Evolutionary conservation across 2,329 filamentous ascomycete genomes (phyloP).

Genomic region (Fusarium cicatricum): DNA sequence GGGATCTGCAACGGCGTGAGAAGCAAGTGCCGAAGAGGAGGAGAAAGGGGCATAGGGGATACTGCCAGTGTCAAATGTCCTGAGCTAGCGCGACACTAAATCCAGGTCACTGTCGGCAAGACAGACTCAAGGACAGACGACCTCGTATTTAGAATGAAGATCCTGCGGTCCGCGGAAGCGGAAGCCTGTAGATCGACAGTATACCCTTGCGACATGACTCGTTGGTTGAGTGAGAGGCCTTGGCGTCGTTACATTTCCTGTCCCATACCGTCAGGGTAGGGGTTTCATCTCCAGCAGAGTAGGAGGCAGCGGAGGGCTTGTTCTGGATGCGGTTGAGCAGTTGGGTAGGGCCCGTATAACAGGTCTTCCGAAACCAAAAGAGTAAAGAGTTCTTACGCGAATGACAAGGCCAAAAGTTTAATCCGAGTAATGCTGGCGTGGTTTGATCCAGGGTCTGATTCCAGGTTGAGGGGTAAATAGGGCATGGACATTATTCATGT

Average conservation of each 20-base stretch:
- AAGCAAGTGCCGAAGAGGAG: too few relatives aligned
- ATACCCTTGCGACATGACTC: neutral
- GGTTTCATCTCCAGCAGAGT: neutral
- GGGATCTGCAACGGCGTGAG: neutral
- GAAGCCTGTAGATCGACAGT: slow-evolving; percentile 11
- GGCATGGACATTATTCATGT: too few relatives aligned
- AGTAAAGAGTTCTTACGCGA: neutral
- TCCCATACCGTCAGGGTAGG: neutral
- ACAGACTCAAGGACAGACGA: neutral
- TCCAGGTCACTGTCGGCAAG: neutral
- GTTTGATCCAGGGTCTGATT: too few relatives aligned
- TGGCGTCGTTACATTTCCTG: neutral
- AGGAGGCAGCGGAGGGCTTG: neutral
- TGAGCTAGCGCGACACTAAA: neutral
- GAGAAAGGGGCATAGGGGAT: neutral
- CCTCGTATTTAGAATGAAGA: slow-evolving; percentile 13
- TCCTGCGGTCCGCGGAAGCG: slow-evolving; percentile 11
- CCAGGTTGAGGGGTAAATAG: too few relatives aligned
- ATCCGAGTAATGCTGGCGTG: slow-evolving; percentile 11
- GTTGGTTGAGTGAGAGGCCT: neutral
- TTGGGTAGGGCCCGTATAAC: neutral
- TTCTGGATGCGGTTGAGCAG: neutral
- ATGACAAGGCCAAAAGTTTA: neutral
- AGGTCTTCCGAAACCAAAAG: neutral
- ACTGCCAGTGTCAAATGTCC: neutral